These are phyloP conservation scores for Leptomonas pyrrhocoris DNA, from an alignment of 208 protist genomes.

Conservation along the genomic window DNA sequence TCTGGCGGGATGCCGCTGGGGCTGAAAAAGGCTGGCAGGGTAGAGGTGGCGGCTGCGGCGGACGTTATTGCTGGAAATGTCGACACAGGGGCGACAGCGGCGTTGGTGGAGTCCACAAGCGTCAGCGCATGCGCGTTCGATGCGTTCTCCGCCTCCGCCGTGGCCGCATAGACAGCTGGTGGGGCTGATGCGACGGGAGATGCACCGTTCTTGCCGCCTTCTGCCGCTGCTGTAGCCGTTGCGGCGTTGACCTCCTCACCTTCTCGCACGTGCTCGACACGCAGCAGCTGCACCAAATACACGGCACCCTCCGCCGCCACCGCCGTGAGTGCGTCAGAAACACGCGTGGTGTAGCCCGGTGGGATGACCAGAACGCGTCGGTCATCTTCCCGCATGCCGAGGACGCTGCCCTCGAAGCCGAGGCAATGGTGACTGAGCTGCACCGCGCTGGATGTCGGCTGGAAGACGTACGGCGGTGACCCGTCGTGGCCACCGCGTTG, in stretches of 20 bases:
- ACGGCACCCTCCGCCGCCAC: constrained; percentile 34
- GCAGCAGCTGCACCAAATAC: constrained; percentile 63
- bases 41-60: not conserved
- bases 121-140: constrained; percentile 12
- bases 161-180: constrained; percentile 31
- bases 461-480: constrained; percentile 50
- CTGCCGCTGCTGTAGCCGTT: constrained; percentile 8
- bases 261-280: constrained; percentile 43
- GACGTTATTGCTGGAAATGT: not conserved
- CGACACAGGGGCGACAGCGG: not conserved
- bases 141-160: constrained; percentile 5
- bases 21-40: constrained; percentile 29
- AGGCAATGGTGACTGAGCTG: constrained; percentile 39
- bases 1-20: constrained; percentile 50
- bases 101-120: not conserved
- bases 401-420: constrained; percentile 69
- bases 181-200: not conserved
- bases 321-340: constrained; percentile 32
- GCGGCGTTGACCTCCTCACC: not conserved
- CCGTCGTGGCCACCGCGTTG: constrained; percentile 20
- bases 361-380: constrained; percentile 54
- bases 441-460: constrained; percentile 41
- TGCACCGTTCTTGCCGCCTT: constrained; percentile 11
- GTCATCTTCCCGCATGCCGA: constrained; percentile 65
- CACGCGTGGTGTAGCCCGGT: constrained; percentile 26